phyloP scores from a whole-genome alignment of 345 rosid genomes.

The Boechera stricta region DNA sequence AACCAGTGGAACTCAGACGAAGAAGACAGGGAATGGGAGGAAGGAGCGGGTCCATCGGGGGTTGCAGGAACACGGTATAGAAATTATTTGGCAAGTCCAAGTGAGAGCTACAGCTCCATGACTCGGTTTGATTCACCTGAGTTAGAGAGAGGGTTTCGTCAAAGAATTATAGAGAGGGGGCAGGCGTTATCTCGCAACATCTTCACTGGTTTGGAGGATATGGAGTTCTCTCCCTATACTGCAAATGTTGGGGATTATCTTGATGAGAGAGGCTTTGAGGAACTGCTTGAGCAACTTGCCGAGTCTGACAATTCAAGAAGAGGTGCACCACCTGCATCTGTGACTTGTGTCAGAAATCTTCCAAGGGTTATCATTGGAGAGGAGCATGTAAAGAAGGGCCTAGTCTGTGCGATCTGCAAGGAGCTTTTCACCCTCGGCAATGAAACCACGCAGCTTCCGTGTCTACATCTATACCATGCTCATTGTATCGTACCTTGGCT shows the following conservation, averaged over 20 bases:
- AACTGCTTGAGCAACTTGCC: slow-evolving; percentile 75
- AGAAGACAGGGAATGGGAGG: slow-evolving; percentile 60
- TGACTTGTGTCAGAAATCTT: slow-evolving; percentile 63
- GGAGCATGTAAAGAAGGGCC: slow-evolving; percentile 57
- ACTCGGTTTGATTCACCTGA: slow-evolving; percentile 52
- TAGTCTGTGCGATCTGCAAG: slow-evolving; percentile 88
- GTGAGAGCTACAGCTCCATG: slow-evolving; percentile 52
- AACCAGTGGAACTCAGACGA: slow-evolving; percentile 79
- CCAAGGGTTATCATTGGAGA: slow-evolving; percentile 56
- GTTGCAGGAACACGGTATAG: slow-evolving; percentile 40
- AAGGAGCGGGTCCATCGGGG: slow-evolving; percentile 45
- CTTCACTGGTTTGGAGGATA: slow-evolving; percentile 51
- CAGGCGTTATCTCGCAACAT: slow-evolving; percentile 47
- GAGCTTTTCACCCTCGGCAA: slow-evolving; percentile 62
- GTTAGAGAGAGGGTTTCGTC: slow-evolving; percentile 44
- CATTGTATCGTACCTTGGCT: slow-evolving; percentile 89
- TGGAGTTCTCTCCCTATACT: slow-evolving; percentile 50
- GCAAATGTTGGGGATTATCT: slow-evolving; percentile 65
- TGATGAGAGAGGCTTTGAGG: slow-evolving; percentile 68
- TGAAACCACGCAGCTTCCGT: slow-evolving; percentile 82
- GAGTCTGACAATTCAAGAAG: slow-evolving; percentile 74
- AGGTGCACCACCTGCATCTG: slow-evolving; percentile 93
- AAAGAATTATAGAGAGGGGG: slow-evolving; percentile 55
- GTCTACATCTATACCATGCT: slow-evolving; percentile 79
- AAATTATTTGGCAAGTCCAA: slow-evolving; percentile 53